Percentiles rank a stretch among this genome's conserved stretches.
These are phyloP conservation scores for Massospora cicadina DNA, from an alignment of 371 early-diverging fungal genomes.

Conservation along the genomic window DNA sequence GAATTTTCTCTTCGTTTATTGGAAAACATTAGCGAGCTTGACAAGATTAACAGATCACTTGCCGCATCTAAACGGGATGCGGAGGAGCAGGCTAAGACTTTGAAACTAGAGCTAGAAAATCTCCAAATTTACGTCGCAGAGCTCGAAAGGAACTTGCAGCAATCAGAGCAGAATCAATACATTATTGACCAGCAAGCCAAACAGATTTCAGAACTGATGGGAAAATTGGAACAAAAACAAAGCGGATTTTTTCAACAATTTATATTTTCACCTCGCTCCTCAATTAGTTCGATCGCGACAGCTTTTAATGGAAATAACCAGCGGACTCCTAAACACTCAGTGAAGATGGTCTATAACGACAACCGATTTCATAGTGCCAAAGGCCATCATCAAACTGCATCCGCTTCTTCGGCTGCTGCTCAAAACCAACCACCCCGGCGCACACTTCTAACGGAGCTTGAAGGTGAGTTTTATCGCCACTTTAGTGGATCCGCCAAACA, in stretches of 20 bases:
- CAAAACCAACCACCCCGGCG: not conserved
- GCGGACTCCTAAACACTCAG: not conserved
- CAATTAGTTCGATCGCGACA: slow-evolving; percentile 3
- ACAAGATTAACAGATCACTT: not conserved
- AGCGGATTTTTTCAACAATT: not conserved
- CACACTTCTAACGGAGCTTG: slow-evolving; percentile 2
- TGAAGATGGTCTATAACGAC: slow-evolving; percentile 8
- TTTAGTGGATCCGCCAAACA: slow-evolving; percentile 1
- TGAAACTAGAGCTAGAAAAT: not conserved
- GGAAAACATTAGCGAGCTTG: slow-evolving; percentile 6
- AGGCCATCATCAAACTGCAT: not conserved
- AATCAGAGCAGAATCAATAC: not conserved
- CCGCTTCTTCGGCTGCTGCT: not conserved
- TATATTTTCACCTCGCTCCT: not conserved
- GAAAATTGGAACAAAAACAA: slow-evolving; percentile 1
- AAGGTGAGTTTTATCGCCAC: slow-evolving; percentile 8
- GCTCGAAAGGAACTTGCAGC: not conserved
- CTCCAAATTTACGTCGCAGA: slow-evolving; percentile 3
- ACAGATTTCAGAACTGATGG: slow-evolving; percentile 8
- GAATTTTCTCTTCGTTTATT: slow-evolving; percentile 4
- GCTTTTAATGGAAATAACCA: not conserved
- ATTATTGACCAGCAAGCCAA: slow-evolving; percentile 8
- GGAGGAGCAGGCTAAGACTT: not conserved
- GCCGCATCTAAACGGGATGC: not conserved
- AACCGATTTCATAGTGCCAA: not conserved